phyloP scores from a whole-genome alignment of 306 rosid species.

The Hippophae gyantsensis region DNA sequence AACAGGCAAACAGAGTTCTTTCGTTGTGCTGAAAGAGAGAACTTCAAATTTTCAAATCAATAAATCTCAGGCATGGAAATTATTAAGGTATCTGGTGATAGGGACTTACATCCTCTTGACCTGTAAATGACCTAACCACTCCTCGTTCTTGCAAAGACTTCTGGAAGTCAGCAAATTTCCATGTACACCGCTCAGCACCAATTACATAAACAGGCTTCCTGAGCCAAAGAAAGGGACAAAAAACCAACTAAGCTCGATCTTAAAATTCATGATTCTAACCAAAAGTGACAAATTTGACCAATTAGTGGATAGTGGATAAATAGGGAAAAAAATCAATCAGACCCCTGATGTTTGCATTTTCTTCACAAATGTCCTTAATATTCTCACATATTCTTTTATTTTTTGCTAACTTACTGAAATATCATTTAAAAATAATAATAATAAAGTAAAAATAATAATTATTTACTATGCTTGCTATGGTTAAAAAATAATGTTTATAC shows the following conservation, averaged over 20 bases:
- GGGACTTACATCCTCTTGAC: constrained; percentile 65
- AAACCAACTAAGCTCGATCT: constrained; percentile 15
- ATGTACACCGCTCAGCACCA: constrained; percentile 67
- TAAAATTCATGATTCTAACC: constrained; percentile 14
- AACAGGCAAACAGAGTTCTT: background rate
- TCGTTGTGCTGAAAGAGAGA: background rate
- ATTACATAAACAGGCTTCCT: constrained; percentile 86
- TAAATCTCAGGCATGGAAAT: background rate
- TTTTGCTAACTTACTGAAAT: too few species aligned
- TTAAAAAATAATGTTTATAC: too few species aligned
- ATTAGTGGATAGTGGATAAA: background rate
- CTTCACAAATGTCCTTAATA: too few species aligned
- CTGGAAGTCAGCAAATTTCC: constrained; percentile 89
- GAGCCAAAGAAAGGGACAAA: constrained; percentile 13
- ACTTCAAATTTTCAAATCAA: background rate
- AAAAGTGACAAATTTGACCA: constrained; percentile 4
- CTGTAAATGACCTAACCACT: constrained; percentile 60
- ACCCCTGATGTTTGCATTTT: background rate
- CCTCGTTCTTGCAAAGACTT: constrained; percentile 56
- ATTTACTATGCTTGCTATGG: too few species aligned
- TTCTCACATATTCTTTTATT: too few species aligned
- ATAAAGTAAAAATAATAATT: too few species aligned
- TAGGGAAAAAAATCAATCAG: too few species aligned
- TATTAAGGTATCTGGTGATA: constrained; percentile 11
- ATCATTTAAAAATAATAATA: too few species aligned